Percentiles rank a stretch among this genome's conserved stretches.
phyloP scores from a whole-genome alignment of 148 eudicot genomes.

The Cornus suecica region DNA sequence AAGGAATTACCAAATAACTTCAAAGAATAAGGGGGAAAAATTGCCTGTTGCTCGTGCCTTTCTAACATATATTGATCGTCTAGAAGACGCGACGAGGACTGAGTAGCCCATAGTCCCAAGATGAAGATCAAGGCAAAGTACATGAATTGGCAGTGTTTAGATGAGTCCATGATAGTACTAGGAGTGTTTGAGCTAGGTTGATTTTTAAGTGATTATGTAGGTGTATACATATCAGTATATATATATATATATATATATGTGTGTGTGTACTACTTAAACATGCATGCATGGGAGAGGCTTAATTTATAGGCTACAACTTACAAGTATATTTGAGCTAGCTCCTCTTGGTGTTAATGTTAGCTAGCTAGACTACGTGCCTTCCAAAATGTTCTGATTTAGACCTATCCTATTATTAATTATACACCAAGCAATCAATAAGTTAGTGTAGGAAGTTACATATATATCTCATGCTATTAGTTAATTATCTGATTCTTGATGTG shows the following conservation, averaged over 20 bases:
- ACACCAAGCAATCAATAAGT: background rate
- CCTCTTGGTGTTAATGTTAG: background rate
- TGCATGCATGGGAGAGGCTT: conserved; percentile 9
- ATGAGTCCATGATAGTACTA: conserved; percentile 18
- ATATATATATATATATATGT: too few species aligned
- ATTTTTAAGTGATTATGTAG: background rate
- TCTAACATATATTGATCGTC: conserved; percentile 30
- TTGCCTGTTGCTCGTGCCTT: conserved; percentile 41
- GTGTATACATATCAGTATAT: too few species aligned
- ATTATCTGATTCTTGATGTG: too few species aligned
- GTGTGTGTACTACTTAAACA: background rate
- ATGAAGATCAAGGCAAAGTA: conserved; percentile 14
- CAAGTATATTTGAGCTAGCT: too few species aligned
- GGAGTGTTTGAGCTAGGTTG: background rate
- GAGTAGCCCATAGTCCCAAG: conserved; percentile 17
- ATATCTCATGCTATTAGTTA: too few species aligned
- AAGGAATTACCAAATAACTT: too few species aligned
- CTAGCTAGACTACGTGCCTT: background rate
- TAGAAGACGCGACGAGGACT: conserved; percentile 28
- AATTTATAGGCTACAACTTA: conserved; percentile 15
- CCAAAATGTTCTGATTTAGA: conserved; percentile 11
- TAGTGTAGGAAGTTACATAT: too few species aligned
- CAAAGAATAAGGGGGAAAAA: too few species aligned
- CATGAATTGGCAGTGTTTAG: conserved; percentile 1
- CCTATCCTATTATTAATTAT: background rate